Percentiles rank a stretch among this genome's conserved stretches.
These are phyloP conservation scores for Uronychia setigera DNA, from an alignment of 73 alveolate species.

Conservation along the genomic window DNA sequence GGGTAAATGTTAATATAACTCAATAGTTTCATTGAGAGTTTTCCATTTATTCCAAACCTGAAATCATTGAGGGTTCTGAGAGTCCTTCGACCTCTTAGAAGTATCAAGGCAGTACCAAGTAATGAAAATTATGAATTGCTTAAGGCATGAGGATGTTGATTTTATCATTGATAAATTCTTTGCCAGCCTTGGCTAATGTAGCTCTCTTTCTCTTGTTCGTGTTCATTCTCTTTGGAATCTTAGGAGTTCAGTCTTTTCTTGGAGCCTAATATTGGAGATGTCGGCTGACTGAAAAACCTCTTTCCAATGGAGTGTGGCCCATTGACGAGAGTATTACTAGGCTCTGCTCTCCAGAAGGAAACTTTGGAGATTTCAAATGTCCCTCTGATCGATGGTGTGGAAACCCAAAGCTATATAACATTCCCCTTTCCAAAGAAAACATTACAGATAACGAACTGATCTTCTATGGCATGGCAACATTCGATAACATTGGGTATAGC, in stretches of 20 bases:
- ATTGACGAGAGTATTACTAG: not conserved
- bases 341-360: constrained; percentile 20
- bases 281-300: constrained; percentile 11
- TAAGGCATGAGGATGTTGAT: constrained; percentile 21
- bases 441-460: constrained; percentile 4
- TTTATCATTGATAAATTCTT: constrained; percentile 26
- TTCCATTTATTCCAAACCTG: not conserved
- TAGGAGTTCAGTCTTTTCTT: constrained; percentile 41
- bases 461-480: constrained; percentile 25
- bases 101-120: constrained; percentile 49
- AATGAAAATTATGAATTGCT: not conserved
- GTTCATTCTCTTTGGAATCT: constrained; percentile 37
- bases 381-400: constrained; percentile 30
- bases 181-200: constrained; percentile 48
- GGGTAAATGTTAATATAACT: too few species aligned
- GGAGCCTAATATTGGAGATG: constrained; percentile 40
- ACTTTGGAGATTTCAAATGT: constrained; percentile 6
- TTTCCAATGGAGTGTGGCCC: constrained; percentile 10
- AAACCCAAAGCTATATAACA: constrained; percentile 8
- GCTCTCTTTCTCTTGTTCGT: constrained; percentile 32
- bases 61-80: constrained; percentile 39
- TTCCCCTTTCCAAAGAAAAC: not conserved
- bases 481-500: constrained; percentile 27
- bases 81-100: constrained; percentile 43
- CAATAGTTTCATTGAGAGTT: not conserved